phyloP scores from a whole-genome alignment of 108 stramenopile species.

The Mayamaea pseudoterrestris region DNA sequence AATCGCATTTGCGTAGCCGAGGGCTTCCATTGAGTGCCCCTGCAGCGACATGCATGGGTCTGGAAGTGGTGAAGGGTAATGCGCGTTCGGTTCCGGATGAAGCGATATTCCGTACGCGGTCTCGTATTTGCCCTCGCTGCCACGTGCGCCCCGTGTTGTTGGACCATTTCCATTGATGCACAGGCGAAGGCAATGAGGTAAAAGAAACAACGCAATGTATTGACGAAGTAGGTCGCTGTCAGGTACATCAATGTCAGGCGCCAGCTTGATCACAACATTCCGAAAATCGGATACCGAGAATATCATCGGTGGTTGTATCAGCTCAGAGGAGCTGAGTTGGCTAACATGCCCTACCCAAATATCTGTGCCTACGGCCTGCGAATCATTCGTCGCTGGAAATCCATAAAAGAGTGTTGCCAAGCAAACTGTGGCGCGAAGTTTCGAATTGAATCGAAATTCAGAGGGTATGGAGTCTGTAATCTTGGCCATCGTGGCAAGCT shows the following conservation, averaged over 20 bases:
- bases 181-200: constrained; percentile 70
- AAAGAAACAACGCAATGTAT: constrained; percentile 37
- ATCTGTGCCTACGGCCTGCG: too few species aligned
- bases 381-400: constrained; percentile 19
- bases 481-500: neutral
- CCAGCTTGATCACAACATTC: too few species aligned
- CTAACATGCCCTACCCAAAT: too few species aligned
- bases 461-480: constrained; percentile 12
- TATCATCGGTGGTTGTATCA: too few species aligned
- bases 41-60: constrained; percentile 52
- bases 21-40: constrained; percentile 61
- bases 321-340: too few species aligned
- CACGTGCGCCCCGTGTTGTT: constrained; percentile 19
- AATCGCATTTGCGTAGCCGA: constrained; percentile 47
- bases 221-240: constrained; percentile 5
- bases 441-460: constrained; percentile 26
- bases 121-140: constrained; percentile 33
- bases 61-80: constrained; percentile 40
- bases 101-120: constrained; percentile 27
- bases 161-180: constrained; percentile 45
- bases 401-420: constrained; percentile 37
- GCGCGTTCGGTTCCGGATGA: constrained; percentile 26
- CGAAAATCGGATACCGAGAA: too few species aligned
- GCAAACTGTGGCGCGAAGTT: constrained; percentile 46
- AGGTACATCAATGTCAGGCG: constrained; percentile 11